Evolutionary conservation across 441 rosid genomes (phyloP).

Genomic region (Breynia disticha): DNA sequence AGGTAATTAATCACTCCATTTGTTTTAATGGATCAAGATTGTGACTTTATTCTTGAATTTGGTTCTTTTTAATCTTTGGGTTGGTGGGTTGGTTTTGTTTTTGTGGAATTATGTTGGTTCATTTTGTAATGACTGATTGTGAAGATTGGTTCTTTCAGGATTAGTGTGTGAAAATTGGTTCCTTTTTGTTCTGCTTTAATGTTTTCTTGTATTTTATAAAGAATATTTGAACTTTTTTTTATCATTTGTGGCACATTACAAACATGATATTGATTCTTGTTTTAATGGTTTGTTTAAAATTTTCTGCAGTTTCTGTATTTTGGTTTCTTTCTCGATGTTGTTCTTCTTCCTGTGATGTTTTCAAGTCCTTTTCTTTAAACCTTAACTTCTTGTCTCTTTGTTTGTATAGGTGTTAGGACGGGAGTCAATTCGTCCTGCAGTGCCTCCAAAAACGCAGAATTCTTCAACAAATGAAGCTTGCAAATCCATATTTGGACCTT

Average conservation of each 20-base stretch:
- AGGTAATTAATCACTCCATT: constrained; percentile 22
- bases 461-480: constrained; percentile 21
- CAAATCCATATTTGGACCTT: constrained; percentile 23
- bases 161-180: neutral
- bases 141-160: too few relatives aligned
- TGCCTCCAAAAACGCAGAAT: constrained; percentile 29
- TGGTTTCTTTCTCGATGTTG: neutral
- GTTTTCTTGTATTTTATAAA: neutral
- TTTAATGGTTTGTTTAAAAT: neutral
- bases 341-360: neutral
- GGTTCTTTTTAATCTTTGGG: neutral
- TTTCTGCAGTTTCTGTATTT: neutral
- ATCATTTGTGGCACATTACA: neutral
- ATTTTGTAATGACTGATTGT: neutral
- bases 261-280: neutral
- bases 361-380: constrained; percentile 4
- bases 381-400: neutral
- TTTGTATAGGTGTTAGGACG: constrained; percentile 43
- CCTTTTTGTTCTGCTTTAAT: neutral
- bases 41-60: neutral
- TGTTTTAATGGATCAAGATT: neutral
- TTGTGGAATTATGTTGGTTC: neutral
- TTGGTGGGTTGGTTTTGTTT: too few relatives aligned
- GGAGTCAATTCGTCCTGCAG: constrained; percentile 39
- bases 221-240: neutral